phyloP scores from a whole-genome alignment of 768 basidiomycete species.

The Asterophora lycoperdoides region DNA sequence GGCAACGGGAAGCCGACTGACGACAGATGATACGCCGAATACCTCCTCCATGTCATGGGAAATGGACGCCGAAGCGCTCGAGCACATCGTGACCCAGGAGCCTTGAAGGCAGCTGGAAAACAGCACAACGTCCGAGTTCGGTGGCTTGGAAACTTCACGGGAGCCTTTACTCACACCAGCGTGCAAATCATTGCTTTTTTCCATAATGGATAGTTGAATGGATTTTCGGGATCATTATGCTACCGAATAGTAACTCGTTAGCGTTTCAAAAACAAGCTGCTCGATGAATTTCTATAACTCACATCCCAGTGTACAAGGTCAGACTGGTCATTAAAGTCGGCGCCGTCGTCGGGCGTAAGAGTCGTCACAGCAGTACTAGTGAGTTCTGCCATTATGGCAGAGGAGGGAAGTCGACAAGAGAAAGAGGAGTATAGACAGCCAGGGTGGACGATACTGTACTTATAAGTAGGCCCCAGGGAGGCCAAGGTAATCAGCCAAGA shows the following conservation, averaged over 20 bases:
- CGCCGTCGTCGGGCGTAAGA: not conserved
- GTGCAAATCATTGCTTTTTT: slow-evolving; percentile 17
- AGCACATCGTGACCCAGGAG: slow-evolving; percentile 16
- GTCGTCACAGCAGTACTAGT: not conserved
- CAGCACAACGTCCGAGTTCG: not conserved
- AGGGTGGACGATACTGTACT: not conserved
- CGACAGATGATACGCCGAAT: slow-evolving; percentile 11
- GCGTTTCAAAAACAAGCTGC: not conserved
- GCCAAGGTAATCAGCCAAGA: too few relatives aligned
- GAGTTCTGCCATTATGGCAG: not conserved
- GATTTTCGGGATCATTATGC: slow-evolving; percentile 18
- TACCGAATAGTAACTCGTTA: not conserved
- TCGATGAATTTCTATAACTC: not conserved
- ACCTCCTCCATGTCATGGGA: slow-evolving; percentile 15
- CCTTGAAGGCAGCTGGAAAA: slow-evolving; percentile 16
- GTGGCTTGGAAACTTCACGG: not conserved
- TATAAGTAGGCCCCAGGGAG: not conserved
- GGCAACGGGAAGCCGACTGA: slow-evolving; percentile 19
- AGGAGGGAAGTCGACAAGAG: not conserved
- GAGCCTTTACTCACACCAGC: slow-evolving; percentile 11
- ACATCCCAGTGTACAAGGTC: slow-evolving; percentile 19
- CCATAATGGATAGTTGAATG: slow-evolving; percentile 20
- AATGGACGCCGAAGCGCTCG: slow-evolving; percentile 16
- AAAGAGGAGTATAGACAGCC: not conserved
- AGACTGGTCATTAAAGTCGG: slow-evolving; percentile 3